Evolutionary conservation across 78 protist genomes (phyloP).

Genomic region (Pigoraptor vietnamica): DNA sequence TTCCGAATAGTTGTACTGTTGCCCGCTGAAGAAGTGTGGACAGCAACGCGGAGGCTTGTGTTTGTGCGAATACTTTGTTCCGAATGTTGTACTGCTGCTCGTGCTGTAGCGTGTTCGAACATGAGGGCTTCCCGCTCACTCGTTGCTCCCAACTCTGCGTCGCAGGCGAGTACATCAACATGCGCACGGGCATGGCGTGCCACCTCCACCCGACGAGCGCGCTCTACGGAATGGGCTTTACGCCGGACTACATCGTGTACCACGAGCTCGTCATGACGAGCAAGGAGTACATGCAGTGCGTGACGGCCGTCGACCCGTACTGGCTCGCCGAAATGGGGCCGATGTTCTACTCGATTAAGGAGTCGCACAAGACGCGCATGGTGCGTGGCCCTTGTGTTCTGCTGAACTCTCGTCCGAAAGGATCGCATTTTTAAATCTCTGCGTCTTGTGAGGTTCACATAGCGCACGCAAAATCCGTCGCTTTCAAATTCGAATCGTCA

Average conservation of each 20-base stretch:
- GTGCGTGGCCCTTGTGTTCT: not conserved
- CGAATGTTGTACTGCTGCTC: not conserved
- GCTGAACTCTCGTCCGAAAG: not conserved
- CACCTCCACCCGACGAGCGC: constrained; percentile 90
- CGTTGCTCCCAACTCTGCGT: not conserved
- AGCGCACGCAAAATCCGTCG: not conserved
- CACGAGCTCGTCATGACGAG: constrained; percentile 97
- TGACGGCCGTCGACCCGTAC: constrained; percentile 92
- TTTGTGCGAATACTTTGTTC: not conserved
- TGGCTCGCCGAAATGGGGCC: constrained; percentile 97
- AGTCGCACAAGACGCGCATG: not conserved
- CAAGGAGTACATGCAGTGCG: constrained; percentile 91
- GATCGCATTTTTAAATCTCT: not conserved
- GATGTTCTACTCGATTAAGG: constrained; percentile 66
- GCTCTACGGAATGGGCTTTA: constrained; percentile 31
- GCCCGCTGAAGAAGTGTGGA: not conserved
- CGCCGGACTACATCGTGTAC: constrained; percentile 97
- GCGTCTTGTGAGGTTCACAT: not conserved
- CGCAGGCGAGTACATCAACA: constrained; percentile 90
- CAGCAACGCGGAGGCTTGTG: not conserved
- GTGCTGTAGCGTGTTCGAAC: too few species aligned
- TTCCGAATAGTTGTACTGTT: not conserved
- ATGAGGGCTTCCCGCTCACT: not conserved
- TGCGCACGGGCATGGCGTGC: constrained; percentile 94
- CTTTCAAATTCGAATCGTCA: too few species aligned